Percentiles rank a stretch among this genome's conserved stretches.
Evolutionary conservation across 495 filamentous ascomycete species (phyloP).

Genomic region (Penicillium paradoxum): DNA sequence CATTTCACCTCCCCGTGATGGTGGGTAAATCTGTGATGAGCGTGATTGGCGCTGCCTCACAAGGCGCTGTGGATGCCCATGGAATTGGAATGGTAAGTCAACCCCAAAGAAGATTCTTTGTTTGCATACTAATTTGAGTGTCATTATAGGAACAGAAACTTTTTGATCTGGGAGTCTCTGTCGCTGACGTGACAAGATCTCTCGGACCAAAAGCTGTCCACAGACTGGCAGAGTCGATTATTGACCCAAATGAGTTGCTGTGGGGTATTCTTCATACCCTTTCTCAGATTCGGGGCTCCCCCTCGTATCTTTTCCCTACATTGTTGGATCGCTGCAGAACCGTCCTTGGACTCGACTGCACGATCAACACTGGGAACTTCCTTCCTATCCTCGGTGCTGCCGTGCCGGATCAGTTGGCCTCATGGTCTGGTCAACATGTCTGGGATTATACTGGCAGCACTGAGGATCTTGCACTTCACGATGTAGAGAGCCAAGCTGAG

Average conservation of each 20-base stretch:
- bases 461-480: conserved; percentile 2
- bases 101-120: background rate
- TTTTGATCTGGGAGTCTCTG: conserved; percentile 35
- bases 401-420: conserved; percentile 4
- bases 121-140: background rate
- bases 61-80: conserved; percentile 54
- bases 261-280: conserved; percentile 42
- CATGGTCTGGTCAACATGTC: conserved; percentile 17
- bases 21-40: conserved; percentile 51
- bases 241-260: conserved; percentile 37
- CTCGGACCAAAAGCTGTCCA: conserved; percentile 28
- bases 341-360: conserved; percentile 31
- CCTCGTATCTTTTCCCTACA: conserved; percentile 38
- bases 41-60: conserved; percentile 48
- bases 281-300: conserved; percentile 41
- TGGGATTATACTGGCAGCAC: conserved; percentile 13
- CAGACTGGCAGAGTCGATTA: conserved; percentile 28
- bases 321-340: conserved; percentile 33
- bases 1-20: conserved; percentile 54
- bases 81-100: conserved; percentile 57
- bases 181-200: conserved; percentile 36
- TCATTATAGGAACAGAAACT: conserved; percentile 37
- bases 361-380: conserved; percentile 32
- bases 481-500: conserved; percentile 9
- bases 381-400: conserved; percentile 22